Evolutionary conservation across 345 rosid species (phyloP).

Genomic region (Sisymbrium irio): DNA sequence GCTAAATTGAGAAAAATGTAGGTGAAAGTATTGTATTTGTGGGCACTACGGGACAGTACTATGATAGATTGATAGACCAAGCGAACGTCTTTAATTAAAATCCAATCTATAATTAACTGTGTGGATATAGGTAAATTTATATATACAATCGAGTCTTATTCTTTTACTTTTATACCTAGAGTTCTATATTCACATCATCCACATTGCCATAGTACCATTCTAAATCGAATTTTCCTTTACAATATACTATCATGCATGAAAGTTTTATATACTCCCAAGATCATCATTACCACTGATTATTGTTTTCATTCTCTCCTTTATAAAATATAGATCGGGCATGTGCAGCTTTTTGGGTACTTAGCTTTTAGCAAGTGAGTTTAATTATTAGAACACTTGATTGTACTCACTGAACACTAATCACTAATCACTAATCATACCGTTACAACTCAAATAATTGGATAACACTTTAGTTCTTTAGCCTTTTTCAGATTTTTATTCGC

Average conservation of each 20-base stretch:
- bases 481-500: conserved; percentile 32
- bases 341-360: conserved; percentile 29
- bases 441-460: conserved; percentile 29
- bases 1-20: neutral
- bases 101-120: neutral
- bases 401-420: conserved; percentile 30
- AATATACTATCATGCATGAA: conserved; percentile 16
- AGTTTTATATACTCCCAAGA: neutral
- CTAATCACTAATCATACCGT: conserved; percentile 27
- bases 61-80: neutral
- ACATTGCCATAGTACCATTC: neutral
- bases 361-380: conserved; percentile 31
- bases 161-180: neutral
- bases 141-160: neutral
- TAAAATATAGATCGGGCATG: conserved; percentile 26
- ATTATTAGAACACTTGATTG: conserved; percentile 34
- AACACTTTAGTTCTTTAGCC: conserved; percentile 14
- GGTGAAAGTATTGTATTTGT: neutral
- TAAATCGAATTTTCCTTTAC: neutral
- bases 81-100: neutral
- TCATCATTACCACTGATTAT: conserved; percentile 9
- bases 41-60: neutral
- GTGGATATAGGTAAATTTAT: neutral
- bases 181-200: neutral
- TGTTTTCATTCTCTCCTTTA: neutral